phyloP scores from a whole-genome alignment of 495 filamentous ascomycete species.

The Lichina pygmaea region DNA sequence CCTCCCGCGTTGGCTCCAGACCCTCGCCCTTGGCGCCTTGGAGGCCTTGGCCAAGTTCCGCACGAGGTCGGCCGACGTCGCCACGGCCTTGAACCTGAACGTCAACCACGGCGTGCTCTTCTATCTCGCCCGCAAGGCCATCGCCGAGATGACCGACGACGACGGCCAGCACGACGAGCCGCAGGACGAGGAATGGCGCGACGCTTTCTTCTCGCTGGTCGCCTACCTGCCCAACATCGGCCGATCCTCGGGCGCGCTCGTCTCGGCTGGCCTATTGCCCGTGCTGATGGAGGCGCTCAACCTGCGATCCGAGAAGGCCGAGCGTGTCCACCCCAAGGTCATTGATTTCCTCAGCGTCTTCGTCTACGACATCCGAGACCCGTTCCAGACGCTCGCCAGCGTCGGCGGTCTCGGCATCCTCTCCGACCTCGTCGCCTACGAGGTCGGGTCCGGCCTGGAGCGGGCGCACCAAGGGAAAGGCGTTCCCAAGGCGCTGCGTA shows the following conservation, averaged over 20 bases:
- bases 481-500: constrained; percentile 51
- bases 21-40: constrained; percentile 53
- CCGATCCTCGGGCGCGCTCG: constrained; percentile 44
- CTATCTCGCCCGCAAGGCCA: constrained; percentile 71
- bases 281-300: constrained; percentile 76
- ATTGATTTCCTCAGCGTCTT: constrained; percentile 68
- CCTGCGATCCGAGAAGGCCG: constrained; percentile 55
- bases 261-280: constrained; percentile 65
- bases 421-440: constrained; percentile 54
- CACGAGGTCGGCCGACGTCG: constrained; percentile 48
- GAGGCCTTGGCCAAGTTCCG: constrained; percentile 64
- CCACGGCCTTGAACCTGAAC: constrained; percentile 65
- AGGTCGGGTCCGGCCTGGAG: constrained; percentile 44
- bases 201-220: constrained; percentile 57
- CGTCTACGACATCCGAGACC: constrained; percentile 53
- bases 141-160: constrained; percentile 42
- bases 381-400: constrained; percentile 50
- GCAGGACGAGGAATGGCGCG: constrained; percentile 64
- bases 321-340: constrained; percentile 53
- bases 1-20: constrained; percentile 50
- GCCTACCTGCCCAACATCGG: constrained; percentile 44
- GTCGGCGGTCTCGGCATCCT: constrained; percentile 67
- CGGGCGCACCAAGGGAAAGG: constrained; percentile 37
- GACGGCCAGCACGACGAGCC: constrained; percentile 19
- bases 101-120: constrained; percentile 93